These are phyloP conservation scores for Solanum bulbocastanum DNA, from an alignment of 257 asterid genomes.

Conservation along the genomic window DNA sequence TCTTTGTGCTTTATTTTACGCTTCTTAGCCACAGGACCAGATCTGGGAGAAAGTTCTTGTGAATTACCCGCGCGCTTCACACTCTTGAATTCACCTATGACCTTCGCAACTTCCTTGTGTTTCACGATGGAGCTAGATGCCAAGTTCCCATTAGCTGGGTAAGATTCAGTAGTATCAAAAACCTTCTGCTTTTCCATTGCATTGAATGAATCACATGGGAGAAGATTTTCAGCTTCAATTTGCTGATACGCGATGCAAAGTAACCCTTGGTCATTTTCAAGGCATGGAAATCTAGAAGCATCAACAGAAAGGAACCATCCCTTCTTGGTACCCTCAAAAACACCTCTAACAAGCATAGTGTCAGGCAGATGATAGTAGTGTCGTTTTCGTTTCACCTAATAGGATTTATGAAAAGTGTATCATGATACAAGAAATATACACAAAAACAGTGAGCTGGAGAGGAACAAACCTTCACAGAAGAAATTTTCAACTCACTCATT, in stretches of 20 bases:
- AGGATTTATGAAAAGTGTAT: conserved; percentile 5
- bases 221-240: not conserved
- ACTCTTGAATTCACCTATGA: conserved; percentile 7
- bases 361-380: conserved; percentile 53
- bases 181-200: not conserved
- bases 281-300: conserved; percentile 12
- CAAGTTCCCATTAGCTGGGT: conserved; percentile 1
- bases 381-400: conserved; percentile 41
- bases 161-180: not conserved
- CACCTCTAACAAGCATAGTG: conserved; percentile 39
- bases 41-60: conserved; percentile 1
- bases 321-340: conserved; percentile 22
- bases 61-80: conserved; percentile 6
- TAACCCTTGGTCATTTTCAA: conserved; percentile 1
- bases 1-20: conserved; percentile 16
- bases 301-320: conserved; percentile 43
- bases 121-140: conserved; percentile 1
- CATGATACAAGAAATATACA: not conserved
- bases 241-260: not conserved
- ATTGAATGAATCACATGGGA: conserved; percentile 1
- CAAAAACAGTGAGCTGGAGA: not conserved
- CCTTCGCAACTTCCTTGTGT: conserved; percentile 14
- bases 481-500: conserved; percentile 34
- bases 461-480: conserved; percentile 43
- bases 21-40: conserved; percentile 31